Evolutionary conservation across 208 protist genomes (phyloP), one percentile per base, ranked within the genome.

Genomic region (Porcisia hertigi): DNA sequence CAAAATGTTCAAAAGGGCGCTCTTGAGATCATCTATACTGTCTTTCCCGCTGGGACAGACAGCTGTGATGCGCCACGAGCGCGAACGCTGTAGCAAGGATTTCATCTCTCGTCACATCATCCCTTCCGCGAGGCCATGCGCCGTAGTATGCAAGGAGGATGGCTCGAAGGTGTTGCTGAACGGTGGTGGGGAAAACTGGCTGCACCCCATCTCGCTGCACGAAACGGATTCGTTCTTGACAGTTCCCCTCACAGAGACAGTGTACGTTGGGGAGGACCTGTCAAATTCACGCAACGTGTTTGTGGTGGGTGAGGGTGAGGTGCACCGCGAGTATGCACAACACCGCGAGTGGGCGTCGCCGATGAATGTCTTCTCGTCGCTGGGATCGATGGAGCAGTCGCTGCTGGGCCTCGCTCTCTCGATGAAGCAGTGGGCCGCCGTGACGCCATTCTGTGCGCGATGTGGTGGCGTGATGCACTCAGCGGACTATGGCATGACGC

Each of bases 231-330:
- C 57, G 3, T 65, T 85, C 41, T n/a, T 86, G 25, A 59, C 9
- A 1, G 53, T 83, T 14, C 66, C 73, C 14, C n/a, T 77, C 6
- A 14, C 76, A 11, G 11, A 65, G 18, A 49, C 82, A 12, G 45
- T 80, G 52, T 88, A 79, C 77, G 71, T 85, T 73, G 84, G 80
- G 53, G 74, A 85, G 72, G 63, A 85, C 71, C 59, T 34, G n/a
- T 47, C 49, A 25, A 36, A 72, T 14, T 67, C 77, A 9, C 60
- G 73, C 49, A 82, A 83, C 64, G 60, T 88, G n/a, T 88, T 88
- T 65, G 70, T 81, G 47, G 59, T 80, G 49, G 67, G 60, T 41
- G 69, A 70, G 45, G 34, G 45, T 30, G 60, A 79, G 41, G 75
- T 83, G 55, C 47, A 60, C 6, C 18, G 5, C 18, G 77, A 65